Evolutionary conservation across 805 yeast species (phyloP), one percentile per base, ranked within the genome.

Genomic region (Pichia gijzeniarum): DNA sequence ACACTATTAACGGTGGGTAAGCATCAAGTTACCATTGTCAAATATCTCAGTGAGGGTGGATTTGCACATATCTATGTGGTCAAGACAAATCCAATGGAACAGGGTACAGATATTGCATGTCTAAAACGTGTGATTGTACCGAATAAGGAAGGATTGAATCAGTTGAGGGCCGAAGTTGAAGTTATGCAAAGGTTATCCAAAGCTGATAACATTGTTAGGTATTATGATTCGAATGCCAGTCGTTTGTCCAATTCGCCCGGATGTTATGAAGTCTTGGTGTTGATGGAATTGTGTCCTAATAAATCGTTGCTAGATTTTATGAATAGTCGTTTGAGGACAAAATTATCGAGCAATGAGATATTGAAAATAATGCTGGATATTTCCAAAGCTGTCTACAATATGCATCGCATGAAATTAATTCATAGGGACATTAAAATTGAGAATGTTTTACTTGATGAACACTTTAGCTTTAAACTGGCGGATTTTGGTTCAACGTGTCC

Each of bases 341-440:
- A 90, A 60, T 71, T 91, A 43, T 68, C 76, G 0, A 95, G 85
- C 57, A 65, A 68, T 12, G 96, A 91, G 64, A 83, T 93, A 37
- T 68, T 88, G 48, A 81, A 79, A 50, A 90, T 93, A 51, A 82
- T 88, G 88, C 71, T 74, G 57, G 96, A 91, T 60, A 79, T 90
- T 21, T 73, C 86, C 3, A 65, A 77, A 49, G 98, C 91, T 2
- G 73, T 93, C 17, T 80, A 85, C 40, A 82, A 80, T 55, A 88
- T 93, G 96, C 99, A 91, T 65, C 73, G 74, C 43, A 58, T 78
- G 45, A 81, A 85, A 35, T 69, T 91, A 58, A 82, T 91, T 45
- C 99, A 91, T 64, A 73, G 98, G 38, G 98, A 93, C 67, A 79
- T 91, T 53, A 93, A 93, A 68, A 89, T 93, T 52, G 98, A 91